A percentile compares a stretch with the other conserved stretches of the same genome.
Conservation (phyloP, 2,329 filamentous ascomycete genomes). For the Juglanconis sp. region DNA sequence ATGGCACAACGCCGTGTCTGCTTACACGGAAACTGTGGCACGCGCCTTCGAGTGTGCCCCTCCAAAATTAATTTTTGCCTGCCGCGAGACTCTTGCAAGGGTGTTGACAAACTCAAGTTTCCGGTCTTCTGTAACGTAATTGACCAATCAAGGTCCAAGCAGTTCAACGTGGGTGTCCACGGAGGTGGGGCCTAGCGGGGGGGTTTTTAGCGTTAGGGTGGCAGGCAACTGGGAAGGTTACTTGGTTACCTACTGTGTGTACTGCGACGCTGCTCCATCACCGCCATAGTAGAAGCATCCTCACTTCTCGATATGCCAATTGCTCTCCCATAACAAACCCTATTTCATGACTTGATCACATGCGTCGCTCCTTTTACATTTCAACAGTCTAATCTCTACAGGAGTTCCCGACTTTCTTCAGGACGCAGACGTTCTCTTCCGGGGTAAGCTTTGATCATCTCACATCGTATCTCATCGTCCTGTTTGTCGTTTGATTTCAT, state of each 20-base stretch:
- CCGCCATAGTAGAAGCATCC: not conserved
- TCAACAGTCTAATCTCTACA: not conserved
- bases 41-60: not conserved
- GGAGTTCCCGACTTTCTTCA: too few species aligned
- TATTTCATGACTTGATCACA: not conserved
- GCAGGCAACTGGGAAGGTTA: not conserved
- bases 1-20: not conserved
- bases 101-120: not conserved
- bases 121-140: constrained; percentile 8
- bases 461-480: not conserved
- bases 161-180: not conserved
- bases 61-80: not conserved
- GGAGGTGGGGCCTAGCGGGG: not conserved
- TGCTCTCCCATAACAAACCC: not conserved
- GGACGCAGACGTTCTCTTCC: not conserved
- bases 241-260: too few species aligned
- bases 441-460: not conserved
- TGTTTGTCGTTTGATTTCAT: not conserved
- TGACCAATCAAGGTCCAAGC: not conserved
- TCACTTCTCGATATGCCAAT: not conserved
- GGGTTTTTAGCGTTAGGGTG: not conserved
- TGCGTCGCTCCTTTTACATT: not conserved
- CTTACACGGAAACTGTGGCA: not conserved
- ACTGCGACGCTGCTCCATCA: too few species aligned
- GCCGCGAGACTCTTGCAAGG: not conserved